These are phyloP conservation scores for Lasiodiplodia sp. DNA, from an alignment of 2,329 filamentous ascomycete genomes.

Conservation along the genomic window DNA sequence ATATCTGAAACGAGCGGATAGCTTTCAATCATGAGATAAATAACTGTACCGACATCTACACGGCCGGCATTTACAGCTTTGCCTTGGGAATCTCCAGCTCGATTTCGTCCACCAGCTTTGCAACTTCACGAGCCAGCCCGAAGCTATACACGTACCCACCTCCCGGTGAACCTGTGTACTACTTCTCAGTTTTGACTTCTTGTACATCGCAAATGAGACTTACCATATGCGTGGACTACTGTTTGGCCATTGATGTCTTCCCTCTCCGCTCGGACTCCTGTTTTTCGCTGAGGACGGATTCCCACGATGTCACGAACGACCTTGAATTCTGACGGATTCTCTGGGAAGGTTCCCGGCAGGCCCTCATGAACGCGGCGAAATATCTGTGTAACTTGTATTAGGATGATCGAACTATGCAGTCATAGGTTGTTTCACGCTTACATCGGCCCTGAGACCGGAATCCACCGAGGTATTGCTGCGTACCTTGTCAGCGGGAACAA, in stretches of 20 bases:
- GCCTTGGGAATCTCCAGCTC: not conserved
- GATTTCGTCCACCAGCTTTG: slow-evolving; percentile 1
- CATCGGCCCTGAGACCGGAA: slow-evolving; percentile 26
- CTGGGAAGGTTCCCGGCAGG: slow-evolving; percentile 34
- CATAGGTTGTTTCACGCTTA: not conserved
- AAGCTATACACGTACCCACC: slow-evolving; percentile 4
- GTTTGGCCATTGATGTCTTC: slow-evolving; percentile 40
- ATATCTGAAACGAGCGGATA: not conserved
- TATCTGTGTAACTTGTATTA: slow-evolving; percentile 22
- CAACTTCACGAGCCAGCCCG: not conserved
- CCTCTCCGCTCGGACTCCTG: slow-evolving; percentile 39
- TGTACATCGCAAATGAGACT: not conserved
- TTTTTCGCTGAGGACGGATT: slow-evolving; percentile 33
- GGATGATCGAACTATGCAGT: not conserved
- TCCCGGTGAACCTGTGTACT: not conserved
- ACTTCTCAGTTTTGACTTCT: not conserved
- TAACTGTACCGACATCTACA: not conserved
- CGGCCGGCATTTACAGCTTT: not conserved
- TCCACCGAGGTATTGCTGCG: slow-evolving; percentile 24
- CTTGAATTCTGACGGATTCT: slow-evolving; percentile 31
- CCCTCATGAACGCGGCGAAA: slow-evolving; percentile 35
- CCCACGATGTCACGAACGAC: slow-evolving; percentile 38
- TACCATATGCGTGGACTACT: slow-evolving; percentile 41
- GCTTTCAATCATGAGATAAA: not conserved
- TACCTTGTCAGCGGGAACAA: not conserved